Conservation (phyloP, 129 eudicot genomes). For the Centella asiatica region DNA sequence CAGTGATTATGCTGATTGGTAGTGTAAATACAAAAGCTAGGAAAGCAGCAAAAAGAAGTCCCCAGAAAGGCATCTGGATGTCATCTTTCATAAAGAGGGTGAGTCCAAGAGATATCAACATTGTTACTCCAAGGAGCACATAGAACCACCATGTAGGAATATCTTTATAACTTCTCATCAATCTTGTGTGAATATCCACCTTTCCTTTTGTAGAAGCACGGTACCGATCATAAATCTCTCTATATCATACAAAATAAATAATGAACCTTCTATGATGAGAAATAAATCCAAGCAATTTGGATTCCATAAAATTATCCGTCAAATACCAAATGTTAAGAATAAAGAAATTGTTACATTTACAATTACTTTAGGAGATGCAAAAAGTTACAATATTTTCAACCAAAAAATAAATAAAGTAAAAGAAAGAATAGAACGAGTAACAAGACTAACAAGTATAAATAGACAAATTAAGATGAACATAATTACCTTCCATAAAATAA, state of each 20-base stretch:
- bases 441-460: not conserved
- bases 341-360: too few relatives aligned
- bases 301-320: not conserved
- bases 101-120: conserved; percentile 39
- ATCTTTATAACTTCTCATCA: conserved; percentile 60
- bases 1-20: conserved; percentile 78
- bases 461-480: not conserved
- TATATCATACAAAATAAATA: not conserved
- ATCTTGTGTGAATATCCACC: conserved; percentile 64
- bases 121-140: conserved; percentile 36
- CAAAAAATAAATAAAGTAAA: too few relatives aligned
- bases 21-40: conserved; percentile 63
- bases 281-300: too few relatives aligned
- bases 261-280: too few relatives aligned
- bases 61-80: conserved; percentile 82
- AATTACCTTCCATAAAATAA: conserved; percentile 68
- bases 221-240: conserved; percentile 45
- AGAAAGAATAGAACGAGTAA: not conserved
- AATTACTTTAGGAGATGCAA: too few relatives aligned
- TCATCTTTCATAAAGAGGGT: conserved; percentile 54
- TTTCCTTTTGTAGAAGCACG: conserved; percentile 44
- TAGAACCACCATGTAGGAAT: conserved; percentile 76
- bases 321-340: too few relatives aligned
- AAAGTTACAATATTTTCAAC: not conserved
- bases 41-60: conserved; percentile 39